Evolutionary conservation across 257 asterid genomes (phyloP).

Genomic region (Capsicum chinense): DNA sequence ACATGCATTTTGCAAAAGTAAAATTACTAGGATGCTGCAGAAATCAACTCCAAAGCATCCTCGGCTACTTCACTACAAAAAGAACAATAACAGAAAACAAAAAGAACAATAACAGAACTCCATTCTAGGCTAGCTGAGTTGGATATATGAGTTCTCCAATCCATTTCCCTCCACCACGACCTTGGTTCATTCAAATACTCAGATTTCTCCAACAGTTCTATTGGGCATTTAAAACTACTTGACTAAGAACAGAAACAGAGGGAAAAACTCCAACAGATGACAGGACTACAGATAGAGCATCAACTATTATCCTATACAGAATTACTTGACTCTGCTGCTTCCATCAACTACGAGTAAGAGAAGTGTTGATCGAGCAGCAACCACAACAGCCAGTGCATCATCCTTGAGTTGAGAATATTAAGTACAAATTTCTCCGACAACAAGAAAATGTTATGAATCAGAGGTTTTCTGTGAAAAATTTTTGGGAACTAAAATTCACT

Average conservation of each 20-base stretch:
- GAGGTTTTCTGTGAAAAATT: neutral
- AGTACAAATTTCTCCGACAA: neutral
- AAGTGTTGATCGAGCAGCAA: neutral
- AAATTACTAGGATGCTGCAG: slow-evolving; percentile 21
- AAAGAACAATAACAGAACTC: neutral
- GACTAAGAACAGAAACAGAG: slow-evolving; percentile 8
- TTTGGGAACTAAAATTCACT: neutral
- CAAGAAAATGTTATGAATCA: neutral
- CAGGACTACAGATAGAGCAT: slow-evolving; percentile 1
- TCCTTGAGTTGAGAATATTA: neutral
- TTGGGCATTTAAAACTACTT: neutral
- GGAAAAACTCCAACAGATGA: slow-evolving; percentile 15
- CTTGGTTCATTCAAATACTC: slow-evolving; percentile 12
- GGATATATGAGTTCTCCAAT: slow-evolving; percentile 9
- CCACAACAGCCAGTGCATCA: neutral
- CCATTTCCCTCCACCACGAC: neutral
- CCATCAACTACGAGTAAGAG: neutral
- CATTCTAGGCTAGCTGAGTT: neutral
- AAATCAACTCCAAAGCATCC: slow-evolving; percentile 22
- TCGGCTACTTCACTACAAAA: slow-evolving; percentile 13
- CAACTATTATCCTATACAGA: slow-evolving; percentile 27
- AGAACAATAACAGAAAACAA: neutral
- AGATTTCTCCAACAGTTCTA: neutral
- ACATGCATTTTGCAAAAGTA: slow-evolving; percentile 6
- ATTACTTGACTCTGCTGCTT: neutral